A percentile compares a stretch with the other conserved stretches of the same genome.
Conservation (phyloP, 805 yeast species). For the Schizosaccharomyces japonicus region DNA sequence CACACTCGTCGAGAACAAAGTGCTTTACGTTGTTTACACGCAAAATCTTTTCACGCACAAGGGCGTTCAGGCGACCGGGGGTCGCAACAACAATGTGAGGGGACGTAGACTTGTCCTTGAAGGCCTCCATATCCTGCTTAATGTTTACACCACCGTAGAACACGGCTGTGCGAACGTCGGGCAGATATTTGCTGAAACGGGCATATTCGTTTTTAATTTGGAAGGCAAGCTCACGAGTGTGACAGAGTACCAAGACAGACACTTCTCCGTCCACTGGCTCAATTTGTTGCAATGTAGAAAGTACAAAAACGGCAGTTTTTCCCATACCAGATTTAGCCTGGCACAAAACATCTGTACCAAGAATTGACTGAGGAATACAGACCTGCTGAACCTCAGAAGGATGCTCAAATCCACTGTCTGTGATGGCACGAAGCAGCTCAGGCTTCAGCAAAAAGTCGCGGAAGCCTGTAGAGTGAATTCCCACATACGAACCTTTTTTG, state of each 20-base stretch:
- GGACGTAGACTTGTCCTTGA: constrained; percentile 76
- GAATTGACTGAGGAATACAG: constrained; percentile 90
- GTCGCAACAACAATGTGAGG: constrained; percentile 96
- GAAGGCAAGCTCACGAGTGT: constrained; percentile 95
- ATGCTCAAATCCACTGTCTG: constrained; percentile 98
- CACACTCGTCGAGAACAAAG: constrained; percentile 95
- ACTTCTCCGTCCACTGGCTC: constrained; percentile 96
- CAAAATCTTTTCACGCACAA: constrained; percentile 73
- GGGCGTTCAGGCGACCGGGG: constrained; percentile 90
- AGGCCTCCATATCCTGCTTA: constrained; percentile 59
- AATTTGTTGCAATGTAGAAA: constrained; percentile 85
- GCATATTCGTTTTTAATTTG: constrained; percentile 94
- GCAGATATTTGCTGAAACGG: constrained; percentile 94
- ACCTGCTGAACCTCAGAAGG: constrained; percentile 99
- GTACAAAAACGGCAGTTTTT: constrained; percentile 92
- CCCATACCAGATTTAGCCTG: constrained; percentile 99
- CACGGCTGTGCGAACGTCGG: constrained; percentile 88
- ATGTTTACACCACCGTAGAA: constrained; percentile 90
- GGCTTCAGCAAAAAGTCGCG: constrained; percentile 92
- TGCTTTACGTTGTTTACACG: constrained; percentile 75
- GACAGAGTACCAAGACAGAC: constrained; percentile 82
- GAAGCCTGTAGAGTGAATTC: constrained; percentile 95
- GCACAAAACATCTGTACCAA: constrained; percentile 92
- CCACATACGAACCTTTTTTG: constrained; percentile 92
- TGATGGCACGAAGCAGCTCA: constrained; percentile 87